Percentiles rank a stretch among this genome's conserved stretches.
These are phyloP conservation scores for Fusarium sp. DNA, from an alignment of 2,329 filamentous ascomycete species.

Conservation along the genomic window DNA sequence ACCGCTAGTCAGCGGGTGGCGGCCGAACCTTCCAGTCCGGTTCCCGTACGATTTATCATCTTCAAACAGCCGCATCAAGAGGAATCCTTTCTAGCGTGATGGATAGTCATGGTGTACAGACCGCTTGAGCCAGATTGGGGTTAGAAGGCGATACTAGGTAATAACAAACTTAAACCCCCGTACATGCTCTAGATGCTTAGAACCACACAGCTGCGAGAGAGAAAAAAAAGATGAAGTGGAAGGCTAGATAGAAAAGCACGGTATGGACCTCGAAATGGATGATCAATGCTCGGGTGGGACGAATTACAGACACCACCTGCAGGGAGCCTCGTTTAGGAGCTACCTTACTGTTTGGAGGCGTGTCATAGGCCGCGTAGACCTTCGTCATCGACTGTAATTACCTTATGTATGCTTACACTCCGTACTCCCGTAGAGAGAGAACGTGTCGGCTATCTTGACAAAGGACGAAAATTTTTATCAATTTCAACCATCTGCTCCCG, in stretches of 20 bases:
- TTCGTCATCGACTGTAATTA: slow-evolving; percentile 39
- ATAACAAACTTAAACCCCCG: slow-evolving; percentile 16
- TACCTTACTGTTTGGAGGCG: slow-evolving; percentile 12
- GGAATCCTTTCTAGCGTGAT: slow-evolving; percentile 15
- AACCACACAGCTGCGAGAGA: background rate
- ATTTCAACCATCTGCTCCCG: background rate
- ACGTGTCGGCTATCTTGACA: background rate
- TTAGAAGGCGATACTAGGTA: slow-evolving; percentile 20
- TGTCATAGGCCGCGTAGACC: slow-evolving; percentile 32
- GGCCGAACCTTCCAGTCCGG: slow-evolving; percentile 1
- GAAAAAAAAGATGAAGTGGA: slow-evolving; percentile 18
- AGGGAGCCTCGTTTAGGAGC: slow-evolving; percentile 26
- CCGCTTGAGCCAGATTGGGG: slow-evolving; percentile 18
- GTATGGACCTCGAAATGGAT: background rate
- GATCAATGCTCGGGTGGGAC: slow-evolving; percentile 34
- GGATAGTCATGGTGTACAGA: slow-evolving; percentile 6
- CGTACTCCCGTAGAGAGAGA: background rate
- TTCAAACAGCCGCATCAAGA: slow-evolving; percentile 10
- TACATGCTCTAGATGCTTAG: background rate
- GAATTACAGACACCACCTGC: slow-evolving; percentile 10
- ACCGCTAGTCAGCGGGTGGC: slow-evolving; percentile 40
- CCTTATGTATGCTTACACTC: background rate
- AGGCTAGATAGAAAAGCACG: slow-evolving; percentile 11
- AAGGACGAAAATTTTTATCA: background rate
- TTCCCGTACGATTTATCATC: slow-evolving; percentile 1